Evolutionary conservation across 2,329 filamentous ascomycete species (phyloP), one percentile per base, ranked within the genome.

Genomic region (Apiospora marii): DNA sequence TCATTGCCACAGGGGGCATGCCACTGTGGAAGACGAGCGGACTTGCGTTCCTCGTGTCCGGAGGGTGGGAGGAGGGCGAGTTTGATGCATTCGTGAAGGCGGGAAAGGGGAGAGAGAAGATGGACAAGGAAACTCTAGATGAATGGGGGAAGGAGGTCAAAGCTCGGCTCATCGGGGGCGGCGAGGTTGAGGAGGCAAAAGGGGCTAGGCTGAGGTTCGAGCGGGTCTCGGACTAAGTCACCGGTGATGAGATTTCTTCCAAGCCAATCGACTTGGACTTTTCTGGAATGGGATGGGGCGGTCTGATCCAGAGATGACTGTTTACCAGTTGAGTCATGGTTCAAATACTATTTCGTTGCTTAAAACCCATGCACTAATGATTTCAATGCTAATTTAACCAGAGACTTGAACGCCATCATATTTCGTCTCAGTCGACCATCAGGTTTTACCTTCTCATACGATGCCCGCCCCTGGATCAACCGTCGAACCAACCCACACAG

Each of bases 91-190:
- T 58, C 19, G 1, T 22, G 14, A 34, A 16, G 27, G 51, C 1
- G 16, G 14, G 51, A 10, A 34, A 22, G 7, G 51, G 27, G 14
- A 58, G 51, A 3, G 27, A 58, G 27, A 58, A 58, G 27, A 6
- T 58, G 27, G 27, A 19, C 5, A 58, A 58, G 51, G 51, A 58
- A 19, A 34, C 27, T 4, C 5, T 58, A 3, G 51, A 58, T 4
- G 51, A 58, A 34, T 58, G 51, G 51, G 51, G 51, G 8, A 34
- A 58, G 27, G 51, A 19, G 51, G 51, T 58, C 27, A 58, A 58
- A 16, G 51, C 51, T 27, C 27, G 14, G 14, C 27, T 58, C 1
- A 58, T 58, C 27, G 51, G 51, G 5, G 51, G 27, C 6, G 51
- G 16, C 27, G 13, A 16, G 14, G 27, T 19, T 19, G 27, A 7